Base-by-base conservation (phyloP, 257 asterid genomes). In the Primulina tabacum region DNA sequence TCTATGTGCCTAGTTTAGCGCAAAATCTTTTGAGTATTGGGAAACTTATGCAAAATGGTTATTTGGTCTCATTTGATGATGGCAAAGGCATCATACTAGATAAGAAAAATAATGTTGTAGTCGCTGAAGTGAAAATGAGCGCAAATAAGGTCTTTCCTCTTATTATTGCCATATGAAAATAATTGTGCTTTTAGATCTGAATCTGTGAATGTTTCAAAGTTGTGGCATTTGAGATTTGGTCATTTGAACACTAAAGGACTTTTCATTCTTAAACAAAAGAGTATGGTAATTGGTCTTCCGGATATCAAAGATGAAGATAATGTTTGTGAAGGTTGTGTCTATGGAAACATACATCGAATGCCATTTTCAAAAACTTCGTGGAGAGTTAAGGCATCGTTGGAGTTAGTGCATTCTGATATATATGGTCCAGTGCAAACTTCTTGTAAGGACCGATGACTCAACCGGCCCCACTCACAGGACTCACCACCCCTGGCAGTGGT, bases 201-300 rank as follows among this genome's bases (percentile, higher is more conserved):
- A 71, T n/a, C 30, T 26, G 11, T 63, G 9, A 69, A 52, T 28
- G 6, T 29, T 18, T 62, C 75, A 17, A 59, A 30, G 3, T 55
- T 62, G 52, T 71, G 55, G 47, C 62, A 67, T 4, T 29, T 67
- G 50, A 29, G 62, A 67, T 67, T 52, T 30, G 47, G 62, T 6
- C 62, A 67, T 53, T 20, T 67, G 7, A 50, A 29, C 33, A 29
- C 18, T 10, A 52, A 67, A 29, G n/a, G 57, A 6, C 62, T 53
- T 1, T 18, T 5, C 21, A 26, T 55, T 55, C 34, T 32, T 5
- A 68, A 21, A 17, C 33, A 33, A 57, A 68, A 68, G 11, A 68
- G 55, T 32, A 67, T 30, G 72, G 64, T 68, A 30, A 55, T 56
- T 1, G 53, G 63, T 28, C 63, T 68, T 57, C 72, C 72, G 3